These are phyloP conservation scores for Powellomyces hirtus DNA, from an alignment of 192 early-diverging fungal species.

Conservation along the genomic window DNA sequence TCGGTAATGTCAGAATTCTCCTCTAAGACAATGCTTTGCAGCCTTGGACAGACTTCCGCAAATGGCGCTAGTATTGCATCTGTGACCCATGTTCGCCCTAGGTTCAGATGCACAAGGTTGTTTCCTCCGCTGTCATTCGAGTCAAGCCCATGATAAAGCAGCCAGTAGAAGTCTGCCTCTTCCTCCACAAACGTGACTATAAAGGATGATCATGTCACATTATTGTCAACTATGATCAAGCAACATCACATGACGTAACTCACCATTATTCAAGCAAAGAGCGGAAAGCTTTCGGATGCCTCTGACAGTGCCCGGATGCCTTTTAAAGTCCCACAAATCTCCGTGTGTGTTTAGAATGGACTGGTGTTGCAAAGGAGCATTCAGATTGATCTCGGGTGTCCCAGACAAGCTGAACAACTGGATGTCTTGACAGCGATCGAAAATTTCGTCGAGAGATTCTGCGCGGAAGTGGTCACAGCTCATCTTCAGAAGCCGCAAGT, in stretches of 20 bases:
- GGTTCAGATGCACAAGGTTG: constrained; percentile 13
- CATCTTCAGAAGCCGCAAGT: not conserved
- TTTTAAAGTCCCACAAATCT: not conserved
- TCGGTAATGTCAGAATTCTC: constrained; percentile 25
- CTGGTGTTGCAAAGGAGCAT: not conserved
- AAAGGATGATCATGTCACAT: not conserved
- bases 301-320: too few species aligned
- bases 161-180: not conserved
- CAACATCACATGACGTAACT: not conserved
- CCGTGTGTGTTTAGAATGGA: not conserved
- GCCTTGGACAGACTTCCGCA: constrained; percentile 4
- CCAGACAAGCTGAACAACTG: not conserved
- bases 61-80: constrained; percentile 13
- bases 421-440: not conserved
- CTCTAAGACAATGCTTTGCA: constrained; percentile 19
- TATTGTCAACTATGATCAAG: not conserved
- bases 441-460: not conserved
- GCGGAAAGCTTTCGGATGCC: not conserved
- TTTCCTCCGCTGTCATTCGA: not conserved
- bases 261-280: constrained; percentile 2
- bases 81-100: constrained; percentile 24
- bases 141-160: not conserved
- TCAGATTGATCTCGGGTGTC: not conserved
- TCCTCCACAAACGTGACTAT: not conserved
- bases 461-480: not conserved